Evolutionary conservation across 305 asterid genomes (phyloP), one percentile per base, ranked within the genome.

Genomic region (Solanum hybrid): DNA sequence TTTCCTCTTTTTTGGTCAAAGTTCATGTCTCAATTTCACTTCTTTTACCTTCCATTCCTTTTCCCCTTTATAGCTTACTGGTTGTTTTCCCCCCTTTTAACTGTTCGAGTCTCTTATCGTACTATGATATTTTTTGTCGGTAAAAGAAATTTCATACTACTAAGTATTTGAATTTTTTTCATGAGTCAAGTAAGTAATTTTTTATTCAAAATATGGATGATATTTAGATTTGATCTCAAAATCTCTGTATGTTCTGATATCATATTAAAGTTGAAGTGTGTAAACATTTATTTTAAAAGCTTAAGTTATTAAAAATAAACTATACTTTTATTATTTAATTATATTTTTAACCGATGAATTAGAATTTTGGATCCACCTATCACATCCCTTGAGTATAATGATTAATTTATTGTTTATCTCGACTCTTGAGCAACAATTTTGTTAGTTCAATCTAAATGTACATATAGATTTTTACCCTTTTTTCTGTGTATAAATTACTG

Each of bases 201-300:
- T 10, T 39, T 39, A 1, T 39, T 39, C 0, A 11, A 10, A 39
- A 39, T 41, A 41, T 41, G 57, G 57, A 51, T 51, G 9, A 2
- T 2, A 6, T 15, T 15, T 15, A 51, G 1, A 51, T 51, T 51
- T 51, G 9, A 51, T 51, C 0, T 51, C 22, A 1, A 15, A 51
- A 51, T 51, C 0, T 51, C 1, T 51, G 1, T 45, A 0, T 45
- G 6, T 5, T 14, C 0, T 51, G 3, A 5, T 2, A 14, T 51
- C 57, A 41, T 41, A 39, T 39, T 39, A 0, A 45, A 45, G 7
- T 5, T 51, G 22, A 51, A 51, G 8, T 51, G 22, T 51, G 22
- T 51, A 51, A 51, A 2, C 1, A 14, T 51, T 1, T 5, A 14
- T 5, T 51, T 0, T 15, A 51, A 15, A 51, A 51, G 1, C 9